A percentile compares a stretch with the other conserved stretches of the same genome.
These are phyloP conservation scores for Ganoderma lucidum DNA, from an alignment of 1,284 basidiomycete species.

Conservation along the genomic window DNA sequence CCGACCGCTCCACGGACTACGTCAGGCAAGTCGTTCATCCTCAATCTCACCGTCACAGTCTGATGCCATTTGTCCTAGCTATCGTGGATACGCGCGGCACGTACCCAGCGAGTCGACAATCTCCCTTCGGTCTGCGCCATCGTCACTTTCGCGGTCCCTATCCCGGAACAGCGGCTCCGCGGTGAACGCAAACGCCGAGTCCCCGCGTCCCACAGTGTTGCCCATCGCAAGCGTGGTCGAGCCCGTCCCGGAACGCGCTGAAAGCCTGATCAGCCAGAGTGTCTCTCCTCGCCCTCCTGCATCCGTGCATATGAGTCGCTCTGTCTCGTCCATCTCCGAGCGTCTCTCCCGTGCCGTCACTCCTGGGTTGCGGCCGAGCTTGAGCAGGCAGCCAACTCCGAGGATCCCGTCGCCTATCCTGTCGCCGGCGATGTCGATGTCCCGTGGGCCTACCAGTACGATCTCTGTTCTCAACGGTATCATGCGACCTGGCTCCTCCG, in stretches of 20 bases:
- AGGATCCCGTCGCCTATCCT: conserved; percentile 19
- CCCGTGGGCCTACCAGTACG: conserved; percentile 4
- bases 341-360: conserved; percentile 14
- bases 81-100: conserved; percentile 15
- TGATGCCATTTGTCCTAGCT: not conserved
- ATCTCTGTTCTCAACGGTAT: conserved; percentile 5
- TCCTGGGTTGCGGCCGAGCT: conserved; percentile 10
- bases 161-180: conserved; percentile 2
- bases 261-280: conserved; percentile 21
- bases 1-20: conserved; percentile 25
- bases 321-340: conserved; percentile 20
- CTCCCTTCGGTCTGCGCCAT: conserved; percentile 24
- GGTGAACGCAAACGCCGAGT: not conserved
- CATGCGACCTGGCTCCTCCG: conserved; percentile 11
- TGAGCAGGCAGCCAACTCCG: conserved; percentile 24
- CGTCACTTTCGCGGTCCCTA: conserved; percentile 15
- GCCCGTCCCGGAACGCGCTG: not conserved
- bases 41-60: not conserved
- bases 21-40: conserved; percentile 10
- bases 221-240: not conserved
- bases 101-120: conserved; percentile 28
- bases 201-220: conserved; percentile 2
- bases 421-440: conserved; percentile 11
- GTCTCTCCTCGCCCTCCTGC: conserved; percentile 8
- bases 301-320: conserved; percentile 11